Evolutionary conservation across 2,329 filamentous ascomycete species (phyloP), one percentile per base, ranked within the genome.

Genomic region (Cercospora sojina): DNA sequence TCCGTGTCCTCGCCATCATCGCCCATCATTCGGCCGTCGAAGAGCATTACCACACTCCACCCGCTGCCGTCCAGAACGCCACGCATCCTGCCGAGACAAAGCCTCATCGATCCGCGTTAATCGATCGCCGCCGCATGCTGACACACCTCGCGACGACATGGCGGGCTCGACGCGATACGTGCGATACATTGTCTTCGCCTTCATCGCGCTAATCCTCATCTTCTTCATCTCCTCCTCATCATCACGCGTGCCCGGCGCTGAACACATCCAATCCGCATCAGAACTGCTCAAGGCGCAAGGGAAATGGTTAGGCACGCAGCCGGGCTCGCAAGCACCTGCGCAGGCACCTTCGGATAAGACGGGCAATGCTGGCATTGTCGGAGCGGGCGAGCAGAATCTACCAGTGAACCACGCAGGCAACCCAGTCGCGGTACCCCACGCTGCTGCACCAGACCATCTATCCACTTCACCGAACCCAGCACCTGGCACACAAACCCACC

Each of bases 131-230:
- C 57, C 58, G 51, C 64, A 41, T 51, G 56, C 64, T 59, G 35
- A 67, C 61, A 29, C 55, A 41, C 13, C 20, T 61, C 18, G 60
- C 58, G 12, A 47, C 64, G 56, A 85, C 84, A 89, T 88, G 80
- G 86, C 88, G 67, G 88, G 88, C 77, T 88, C 87, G 72, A 87
- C 89, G 80, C 89, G 91, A 80, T 92, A 92, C 76, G 75, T 87
- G 71, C 85, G 87, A 73, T 89, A 88, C 77, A 82, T 97, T 78
- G 85, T 95, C 77, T 88, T 96, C 76, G 91, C 92, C 67, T 86
- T 93, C 76, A 90, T 96, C 77, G 93, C 96, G 65, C 80, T 96
- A 70, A 83, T 88, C 69, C 83, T 96, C 69, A 86, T 97, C 78
- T 95, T 94, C 82, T 92, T 94, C 80, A 87, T 96, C 76, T 91